Base-by-base conservation (phyloP, 169 alveolate genomes). In the Plasmodium yoelii region DNA sequence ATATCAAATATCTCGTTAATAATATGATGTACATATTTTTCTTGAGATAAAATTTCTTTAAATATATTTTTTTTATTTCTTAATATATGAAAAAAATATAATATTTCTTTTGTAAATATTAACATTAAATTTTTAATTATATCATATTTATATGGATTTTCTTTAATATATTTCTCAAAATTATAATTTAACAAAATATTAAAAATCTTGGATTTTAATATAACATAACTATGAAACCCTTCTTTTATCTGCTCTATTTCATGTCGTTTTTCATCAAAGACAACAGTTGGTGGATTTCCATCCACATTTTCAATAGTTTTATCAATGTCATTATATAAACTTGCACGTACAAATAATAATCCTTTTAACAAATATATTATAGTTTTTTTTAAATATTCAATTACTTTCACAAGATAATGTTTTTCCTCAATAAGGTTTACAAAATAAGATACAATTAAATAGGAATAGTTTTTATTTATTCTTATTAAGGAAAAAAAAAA, bases 121-220 rank as follows among this genome's bases (percentile, higher is more conserved):
- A 77, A 46, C 77, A 77, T 63, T 39, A 77, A 34, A 42, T 77
- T 77, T 77, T 77, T 77, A 22, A 77, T 77, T 44, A 77, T 28
- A n/a, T 63, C 75, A 77, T 63, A 77, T 64, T 77, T 77, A 68
- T 77, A 77, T 19, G 88, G 88, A 22, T 77, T 63, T 47, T 77
- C 75, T 22, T 26, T 39, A 28, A 61, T 9, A 2, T 34, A 22
- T 28, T 63, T 63, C 63, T 77, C 65, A 44, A 77, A 77, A 26
- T 77, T 56, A 15, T 51, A 77, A 57, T 77, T 77, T 26, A 57
- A 15, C 42, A 77, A 24, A 18, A 77, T 64, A 42, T 77, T 77
- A 26, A 77, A 77, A 46, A 77, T 26, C 42, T 77, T 77, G 7
- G 61, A 63, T 44, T 77, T 77, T 56, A 77, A 68, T 63, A 77